phyloP scores from a whole-genome alignment of 805 yeast species.

The Torulaspora delbrueckii region DNA sequence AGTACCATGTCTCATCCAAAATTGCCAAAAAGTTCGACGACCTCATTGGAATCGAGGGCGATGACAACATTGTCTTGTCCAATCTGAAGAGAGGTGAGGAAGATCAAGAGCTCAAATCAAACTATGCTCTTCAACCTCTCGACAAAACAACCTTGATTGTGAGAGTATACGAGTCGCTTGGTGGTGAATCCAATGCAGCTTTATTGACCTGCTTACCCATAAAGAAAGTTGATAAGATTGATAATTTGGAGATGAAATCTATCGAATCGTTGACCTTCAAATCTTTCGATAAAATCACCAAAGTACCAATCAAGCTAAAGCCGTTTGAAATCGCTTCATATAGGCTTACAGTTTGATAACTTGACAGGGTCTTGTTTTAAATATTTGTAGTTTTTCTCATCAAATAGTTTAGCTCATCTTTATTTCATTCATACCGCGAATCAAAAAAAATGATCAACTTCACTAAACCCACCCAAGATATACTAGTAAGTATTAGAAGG shows the following conservation, averaged over 20 bases:
- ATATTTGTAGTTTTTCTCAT: not conserved
- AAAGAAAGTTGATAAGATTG: conserved; percentile 48
- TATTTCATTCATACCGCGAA: not conserved
- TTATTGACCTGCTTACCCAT: conserved; percentile 46
- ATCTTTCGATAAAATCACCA: conserved; percentile 23
- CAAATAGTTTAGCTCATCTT: not conserved
- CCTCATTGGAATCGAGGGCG: conserved; percentile 42
- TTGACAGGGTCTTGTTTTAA: not conserved
- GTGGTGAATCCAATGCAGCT: conserved; percentile 62
- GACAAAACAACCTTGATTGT: conserved; percentile 54
- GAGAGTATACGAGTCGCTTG: conserved; percentile 82
- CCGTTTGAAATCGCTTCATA: conserved; percentile 71
- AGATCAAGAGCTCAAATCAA: conserved; percentile 51
- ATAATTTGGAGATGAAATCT: conserved; percentile 51
- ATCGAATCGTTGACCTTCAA: conserved; percentile 38
- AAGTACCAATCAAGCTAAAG: conserved; percentile 46
- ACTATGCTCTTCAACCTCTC: conserved; percentile 42
- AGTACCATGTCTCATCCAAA: conserved; percentile 19
- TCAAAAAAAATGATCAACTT: not conserved
- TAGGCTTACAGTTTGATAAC: conserved; percentile 29
- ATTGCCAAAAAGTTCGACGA: conserved; percentile 24
- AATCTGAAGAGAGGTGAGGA: conserved; percentile 85
- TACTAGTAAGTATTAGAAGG: not conserved
- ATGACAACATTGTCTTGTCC: conserved; percentile 59
- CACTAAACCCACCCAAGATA: not conserved